These are phyloP conservation scores for Adansonia madagascariensis DNA, from an alignment of 441 rosid genomes.

Conservation along the genomic window DNA sequence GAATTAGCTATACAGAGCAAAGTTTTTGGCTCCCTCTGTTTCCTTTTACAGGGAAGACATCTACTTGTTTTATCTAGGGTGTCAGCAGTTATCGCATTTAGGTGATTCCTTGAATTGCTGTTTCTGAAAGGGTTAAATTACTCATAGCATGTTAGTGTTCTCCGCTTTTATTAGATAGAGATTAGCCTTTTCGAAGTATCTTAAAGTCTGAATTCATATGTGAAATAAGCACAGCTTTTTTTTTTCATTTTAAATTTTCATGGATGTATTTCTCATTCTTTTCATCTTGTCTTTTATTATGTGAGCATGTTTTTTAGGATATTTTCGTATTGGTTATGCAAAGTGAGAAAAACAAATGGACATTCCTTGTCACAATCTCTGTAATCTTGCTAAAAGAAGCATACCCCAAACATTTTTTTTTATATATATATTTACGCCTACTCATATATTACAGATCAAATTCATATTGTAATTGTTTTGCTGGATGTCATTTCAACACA, in stretches of 20 bases:
- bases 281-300: neutral
- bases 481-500: slow-evolving; percentile 22
- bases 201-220: neutral
- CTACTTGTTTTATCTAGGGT: slow-evolving; percentile 1
- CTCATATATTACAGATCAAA: neutral
- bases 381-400: no score
- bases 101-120: neutral
- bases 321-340: slow-evolving; percentile 20
- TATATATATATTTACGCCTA: neutral
- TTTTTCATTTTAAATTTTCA: neutral
- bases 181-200: neutral
- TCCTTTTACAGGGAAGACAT: neutral
- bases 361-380: neutral
- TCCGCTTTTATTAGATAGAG: neutral
- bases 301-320: neutral
- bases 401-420: neutral
- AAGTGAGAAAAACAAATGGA: neutral
- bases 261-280: slow-evolving; percentile 5
- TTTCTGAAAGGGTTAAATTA: neutral
- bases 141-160: neutral
- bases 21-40: neutral
- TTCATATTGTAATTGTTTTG: slow-evolving; percentile 17
- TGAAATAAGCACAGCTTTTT: neutral
- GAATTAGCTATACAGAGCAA: slow-evolving; percentile 3
- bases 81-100: neutral